phyloP scores from a whole-genome alignment of 2,329 filamentous ascomycete species.

The Cryphonectria naterciae region DNA sequence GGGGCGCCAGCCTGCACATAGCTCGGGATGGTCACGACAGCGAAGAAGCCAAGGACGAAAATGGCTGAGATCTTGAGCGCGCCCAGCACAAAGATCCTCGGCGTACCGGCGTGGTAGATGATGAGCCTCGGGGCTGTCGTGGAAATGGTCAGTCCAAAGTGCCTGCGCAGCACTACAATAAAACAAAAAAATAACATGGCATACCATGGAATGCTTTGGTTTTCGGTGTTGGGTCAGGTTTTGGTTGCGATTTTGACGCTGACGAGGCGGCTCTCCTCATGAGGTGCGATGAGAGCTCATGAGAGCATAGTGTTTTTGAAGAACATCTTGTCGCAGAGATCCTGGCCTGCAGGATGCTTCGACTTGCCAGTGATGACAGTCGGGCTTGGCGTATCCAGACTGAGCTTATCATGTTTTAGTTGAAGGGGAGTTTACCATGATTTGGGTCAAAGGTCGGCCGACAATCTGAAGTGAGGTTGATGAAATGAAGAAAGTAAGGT shows the following conservation, averaged over 20 bases:
- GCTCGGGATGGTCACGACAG: conserved; percentile 64
- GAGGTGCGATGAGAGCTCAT: conserved; percentile 12
- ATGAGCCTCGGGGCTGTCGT: conserved; percentile 49
- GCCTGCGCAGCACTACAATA: background rate
- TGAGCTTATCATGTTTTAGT: conserved; percentile 21
- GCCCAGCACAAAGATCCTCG: conserved; percentile 68
- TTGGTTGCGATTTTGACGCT: conserved; percentile 15
- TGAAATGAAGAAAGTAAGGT: conserved; percentile 11
- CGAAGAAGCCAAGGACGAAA: conserved; percentile 69
- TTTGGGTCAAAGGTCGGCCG: background rate
- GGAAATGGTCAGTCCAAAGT: background rate
- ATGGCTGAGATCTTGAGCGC: conserved; percentile 73
- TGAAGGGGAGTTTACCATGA: background rate
- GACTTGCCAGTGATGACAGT: background rate
- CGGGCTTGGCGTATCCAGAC: conserved; percentile 6
- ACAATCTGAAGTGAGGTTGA: background rate
- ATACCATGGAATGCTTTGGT: background rate
- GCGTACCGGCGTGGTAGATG: conserved; percentile 76
- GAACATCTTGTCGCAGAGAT: conserved; percentile 1
- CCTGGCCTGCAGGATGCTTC: background rate
- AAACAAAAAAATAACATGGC: background rate
- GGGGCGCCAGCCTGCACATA: conserved; percentile 52
- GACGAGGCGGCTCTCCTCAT: conserved; percentile 21
- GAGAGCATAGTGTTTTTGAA: background rate
- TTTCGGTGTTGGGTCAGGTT: conserved; percentile 11